Percentiles rank a stretch among this genome's conserved stretches.
Conservation (phyloP, 306 rosid species). For the Leucaena leucocephala region DNA sequence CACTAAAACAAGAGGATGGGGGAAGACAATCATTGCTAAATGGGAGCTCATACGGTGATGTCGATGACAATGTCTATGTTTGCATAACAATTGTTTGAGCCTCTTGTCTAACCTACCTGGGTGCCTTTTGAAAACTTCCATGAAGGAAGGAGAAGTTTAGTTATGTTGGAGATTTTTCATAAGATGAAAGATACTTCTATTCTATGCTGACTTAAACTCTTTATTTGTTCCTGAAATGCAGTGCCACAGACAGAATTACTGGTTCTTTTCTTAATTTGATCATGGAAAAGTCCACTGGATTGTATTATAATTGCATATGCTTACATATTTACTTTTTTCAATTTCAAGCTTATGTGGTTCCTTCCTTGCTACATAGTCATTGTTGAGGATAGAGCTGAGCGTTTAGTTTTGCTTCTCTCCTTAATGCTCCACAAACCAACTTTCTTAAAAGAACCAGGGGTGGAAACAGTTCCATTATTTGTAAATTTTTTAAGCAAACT, state of each 20-base stretch:
- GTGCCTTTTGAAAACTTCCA: not conserved
- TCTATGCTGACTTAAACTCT: conserved; percentile 2
- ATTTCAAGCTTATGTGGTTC: not conserved
- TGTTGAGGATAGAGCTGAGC: conserved; percentile 34
- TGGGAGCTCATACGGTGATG: not conserved
- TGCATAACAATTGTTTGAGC: not conserved
- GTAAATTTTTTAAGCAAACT: not conserved
- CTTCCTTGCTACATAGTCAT: not conserved
- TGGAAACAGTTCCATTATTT: conserved; percentile 44
- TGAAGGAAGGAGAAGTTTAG: not conserved
- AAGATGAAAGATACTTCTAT: conserved; percentile 15
- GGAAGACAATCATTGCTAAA: too few relatives aligned
- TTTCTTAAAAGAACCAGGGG: conserved; percentile 35
- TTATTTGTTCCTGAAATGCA: not conserved
- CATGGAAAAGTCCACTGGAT: not conserved
- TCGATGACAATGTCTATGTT: not conserved
- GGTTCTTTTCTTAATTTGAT: conserved; percentile 10
- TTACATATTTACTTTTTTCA: not conserved
- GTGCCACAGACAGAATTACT: not conserved
- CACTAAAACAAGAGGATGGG: too few relatives aligned
- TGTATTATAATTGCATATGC: not conserved
- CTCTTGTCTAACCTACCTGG: not conserved
- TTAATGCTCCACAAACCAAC: conserved; percentile 43
- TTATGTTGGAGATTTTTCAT: not conserved
- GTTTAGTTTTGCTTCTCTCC: conserved; percentile 60